Conservation (phyloP, 768 basidiomycete genomes). For the Albatrellus ellisii region DNA sequence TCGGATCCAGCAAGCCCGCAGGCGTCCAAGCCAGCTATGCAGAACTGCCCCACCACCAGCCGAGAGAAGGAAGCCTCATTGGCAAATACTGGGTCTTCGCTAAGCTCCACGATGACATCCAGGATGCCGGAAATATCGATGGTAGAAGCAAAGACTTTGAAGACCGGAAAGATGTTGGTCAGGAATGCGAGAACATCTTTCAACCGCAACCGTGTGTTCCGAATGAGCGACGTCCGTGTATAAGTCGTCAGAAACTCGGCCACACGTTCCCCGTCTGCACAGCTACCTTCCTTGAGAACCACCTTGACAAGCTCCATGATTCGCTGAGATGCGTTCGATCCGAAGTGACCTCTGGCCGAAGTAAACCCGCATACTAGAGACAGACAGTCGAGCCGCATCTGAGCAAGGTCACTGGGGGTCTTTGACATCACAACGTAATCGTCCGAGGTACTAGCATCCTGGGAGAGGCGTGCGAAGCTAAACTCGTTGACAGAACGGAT, state of each 20-base stretch:
- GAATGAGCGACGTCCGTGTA: conserved; percentile 34
- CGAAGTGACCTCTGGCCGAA: conserved; percentile 33
- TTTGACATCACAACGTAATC: conserved; percentile 31
- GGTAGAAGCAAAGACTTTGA: conserved; percentile 31
- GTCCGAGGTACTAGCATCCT: conserved; percentile 16
- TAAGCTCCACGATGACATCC: conserved; percentile 33
- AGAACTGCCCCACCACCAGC: conserved; percentile 21
- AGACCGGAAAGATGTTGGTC: conserved; percentile 39
- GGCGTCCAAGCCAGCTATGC: conserved; percentile 23
- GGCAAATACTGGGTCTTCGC: conserved; percentile 31
- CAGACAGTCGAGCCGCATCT: conserved; percentile 58
- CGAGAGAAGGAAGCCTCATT: conserved; percentile 37
- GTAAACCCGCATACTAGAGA: conserved; percentile 36
- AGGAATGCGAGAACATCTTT: conserved; percentile 43
- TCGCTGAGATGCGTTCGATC: conserved; percentile 27
- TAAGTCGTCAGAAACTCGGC: conserved; percentile 43
- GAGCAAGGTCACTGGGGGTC: conserved; percentile 36
- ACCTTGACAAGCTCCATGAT: conserved; percentile 41
- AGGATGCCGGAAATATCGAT: conserved; percentile 50
- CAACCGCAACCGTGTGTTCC: conserved; percentile 22
- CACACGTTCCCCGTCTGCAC: conserved; percentile 25
- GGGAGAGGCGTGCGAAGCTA: conserved; percentile 11
- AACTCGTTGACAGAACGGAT: conserved; percentile 19
- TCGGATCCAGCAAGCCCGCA: conserved; percentile 23
- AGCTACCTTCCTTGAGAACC: conserved; percentile 39